Evolutionary conservation across 140 eudicot genomes (phyloP), one percentile per base, ranked within the genome.

Genomic region (Ambrosia hybrid): DNA sequence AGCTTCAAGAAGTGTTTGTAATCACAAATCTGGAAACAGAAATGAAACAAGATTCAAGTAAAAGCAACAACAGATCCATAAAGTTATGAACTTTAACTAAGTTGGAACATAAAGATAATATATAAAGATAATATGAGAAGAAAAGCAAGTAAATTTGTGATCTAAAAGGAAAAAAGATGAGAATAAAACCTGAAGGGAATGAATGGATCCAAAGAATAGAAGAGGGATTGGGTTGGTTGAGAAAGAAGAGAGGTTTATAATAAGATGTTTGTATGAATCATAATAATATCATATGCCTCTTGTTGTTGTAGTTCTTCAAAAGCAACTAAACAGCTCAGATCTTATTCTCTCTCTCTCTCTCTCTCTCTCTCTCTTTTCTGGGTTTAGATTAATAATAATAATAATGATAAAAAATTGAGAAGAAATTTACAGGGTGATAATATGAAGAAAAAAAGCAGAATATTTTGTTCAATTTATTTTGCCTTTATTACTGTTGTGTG

Each of bases 301-400:
- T 21, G 8, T 37, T 62, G 68, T 36, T 62, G 9, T 12, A 13
- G 26, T 64, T 38, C 34, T 64, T 64, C 51, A 64, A 39, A 64
- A 64, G 69, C 67, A 62, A 62, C 67, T 62, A 48, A 62, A 45
- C 69, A 64, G 34, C 52, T 64, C 69, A 64, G 69, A 64, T 41
- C 46, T 41, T 41, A 1, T 41, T 64, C 52, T 64, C 26, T 6
- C 3, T 14, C 49, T 38, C 36, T 64, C 69, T 64, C 69, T 62
- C 48, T 21, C 30, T 64, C 52, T 64, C 26, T 6, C 69, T 64
- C 69, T 62, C 48, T 34, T 11, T 48, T 11, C 53, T 48, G 53
- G 10, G n/a, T 48, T 48, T 48, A 11, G 53, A 48, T 48, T 46
- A 46, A 5, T 48, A 46, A 9, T 48, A 48, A 48, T 48, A 48